Evolutionary conservation across 2,329 filamentous ascomycete genomes (phyloP), one percentile per base, ranked within the genome.

Genomic region (Curvularia verruculosa): DNA sequence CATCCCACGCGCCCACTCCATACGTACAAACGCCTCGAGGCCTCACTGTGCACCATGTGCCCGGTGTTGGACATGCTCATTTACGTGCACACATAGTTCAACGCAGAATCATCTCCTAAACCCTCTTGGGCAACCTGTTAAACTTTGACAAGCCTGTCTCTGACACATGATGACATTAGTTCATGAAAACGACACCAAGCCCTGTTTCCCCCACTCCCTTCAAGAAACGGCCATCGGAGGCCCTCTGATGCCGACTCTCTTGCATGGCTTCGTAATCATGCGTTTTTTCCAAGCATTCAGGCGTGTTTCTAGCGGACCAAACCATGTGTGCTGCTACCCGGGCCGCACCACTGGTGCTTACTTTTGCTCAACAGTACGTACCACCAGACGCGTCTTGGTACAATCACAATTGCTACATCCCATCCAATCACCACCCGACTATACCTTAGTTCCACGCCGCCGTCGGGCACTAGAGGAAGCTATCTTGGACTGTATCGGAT

Each of bases 1-100:
- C 49, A 56, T 56, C 54, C 54, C 54, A 49, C 54, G 26, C 39
- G 40, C 29, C 26, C 41, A 48, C 53, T 26, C 46, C 26, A 34
- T 26, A n/a, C 51, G 53, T 26, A 52, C 26, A 34, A 34, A n/a
- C 51, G 53, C 53, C 53, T 56, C 36, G 41, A 52, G 41, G 52
- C 43, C 31, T 43, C 37, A 52, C 49, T 46, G 31, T 36, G 36
- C 48, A 13, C 31, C 40, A 41, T 40, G 23, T 34, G 48, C 47
- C 41, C 49, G 41, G 34, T 23, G 10, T 47, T 34, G 18, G 45
- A 36, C 28, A 19, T 24, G 19, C 43, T 37, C 37, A 53, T 45
- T n/a, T 34, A 37, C 43, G n/a, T n/a, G n/a, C n/a, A n/a, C n/a
- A n/a, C n/a, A n/a, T n/a, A n/a, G n/a, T n/a, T n/a, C n/a, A n/a